Evolutionary conservation across 2,329 filamentous ascomycete genomes (phyloP), one percentile per base, ranked within the genome.

Genomic region (Penicillium sp.): DNA sequence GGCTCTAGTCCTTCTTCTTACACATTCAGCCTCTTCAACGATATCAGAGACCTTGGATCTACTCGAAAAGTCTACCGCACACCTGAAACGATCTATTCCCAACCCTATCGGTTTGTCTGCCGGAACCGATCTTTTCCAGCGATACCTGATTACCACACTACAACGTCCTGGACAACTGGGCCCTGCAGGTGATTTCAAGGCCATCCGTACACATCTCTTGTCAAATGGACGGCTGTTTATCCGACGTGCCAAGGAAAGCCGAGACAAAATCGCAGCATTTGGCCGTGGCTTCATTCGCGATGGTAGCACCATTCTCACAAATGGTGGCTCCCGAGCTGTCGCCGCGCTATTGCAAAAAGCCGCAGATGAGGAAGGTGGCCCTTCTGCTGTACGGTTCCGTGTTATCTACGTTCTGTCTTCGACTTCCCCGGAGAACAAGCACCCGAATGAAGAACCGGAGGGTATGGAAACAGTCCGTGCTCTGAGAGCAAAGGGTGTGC

Each of bases 51-150:
- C 93, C 35, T 88, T 97, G 71, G 88, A 93, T 66, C 85, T 92
- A 44, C 84, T 97, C 61, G 86, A 88, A 69, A 84, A 82, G 45
- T 88, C 94, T 71, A 93, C 90, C 49, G 81, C 84, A 50, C 84
- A 86, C 67, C 85, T 99, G 61, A 93, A 92, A 74, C 81, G 82
- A 56, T 85, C 87, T 20, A 88, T 96, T 51, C 82, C 88, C 8
- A 97, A 99, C 76, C 90, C 92, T 14, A 90, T 97, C 55, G 93
- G 92, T 5, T 85, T 97, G 16, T 92, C 90, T 47, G 94, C 95
- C 53, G 94, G 94, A 67, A 96, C 92, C 58, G 92, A 97, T 73
- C 85, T 97, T 57, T 97, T 99, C 80, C 89, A 94, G 73, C 89
- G 93, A 72, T 97, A 96, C 76, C 85, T 99, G 65, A 88, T 96